Evolutionary conservation across 106 monocot species (phyloP), one percentile per base, ranked within the genome.

Genomic region (Phalaenopsis equestris): DNA sequence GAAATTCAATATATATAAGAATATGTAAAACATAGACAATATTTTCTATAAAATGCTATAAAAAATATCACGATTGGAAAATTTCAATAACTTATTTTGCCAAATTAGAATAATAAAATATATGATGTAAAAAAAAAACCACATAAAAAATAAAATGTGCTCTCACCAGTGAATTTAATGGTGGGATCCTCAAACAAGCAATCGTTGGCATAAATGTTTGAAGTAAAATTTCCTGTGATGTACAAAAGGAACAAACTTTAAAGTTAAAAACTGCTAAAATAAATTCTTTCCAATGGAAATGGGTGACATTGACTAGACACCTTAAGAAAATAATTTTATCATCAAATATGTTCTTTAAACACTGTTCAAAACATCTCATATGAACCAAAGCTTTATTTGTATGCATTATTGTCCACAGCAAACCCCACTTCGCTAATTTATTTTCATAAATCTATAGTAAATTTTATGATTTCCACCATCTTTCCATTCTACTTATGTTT

Each of bases 131-230:
- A 12, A 52, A 52, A 1, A 52, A 52, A 52, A 52, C 1, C 2
- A 52, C 12, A 52, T 52, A 52, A 12, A 14, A 58, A 55, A 8
- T 42, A 11, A 58, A 37, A 79, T 68, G 42, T 38, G 42, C 41
- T 46, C 83, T 43, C 82, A 95, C 95, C 92, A 75, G 83, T 77
- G 41, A 95, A 95, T 61, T 79, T 89, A 42, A 95, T 92, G 16
- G 95, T 95, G 18, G 95, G 95, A 78, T 95, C 95, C 80, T 95
- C 92, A 85, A 95, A 95, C 46, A 93, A 87, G 81, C 92, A 95
- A 80, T 95, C 89, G 76, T 93, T 86, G 39, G 84, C 74, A 84
- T 95, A 95, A 72, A 90, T 78, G 16, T 81, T 83, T 4, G 85
- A 73, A 76, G 83, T 89, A 75, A 95, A 92, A 37, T 95, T 87